Base-by-base conservation (phyloP, 176 grass and related monocot genomes). In the Oryza officinalis region DNA sequence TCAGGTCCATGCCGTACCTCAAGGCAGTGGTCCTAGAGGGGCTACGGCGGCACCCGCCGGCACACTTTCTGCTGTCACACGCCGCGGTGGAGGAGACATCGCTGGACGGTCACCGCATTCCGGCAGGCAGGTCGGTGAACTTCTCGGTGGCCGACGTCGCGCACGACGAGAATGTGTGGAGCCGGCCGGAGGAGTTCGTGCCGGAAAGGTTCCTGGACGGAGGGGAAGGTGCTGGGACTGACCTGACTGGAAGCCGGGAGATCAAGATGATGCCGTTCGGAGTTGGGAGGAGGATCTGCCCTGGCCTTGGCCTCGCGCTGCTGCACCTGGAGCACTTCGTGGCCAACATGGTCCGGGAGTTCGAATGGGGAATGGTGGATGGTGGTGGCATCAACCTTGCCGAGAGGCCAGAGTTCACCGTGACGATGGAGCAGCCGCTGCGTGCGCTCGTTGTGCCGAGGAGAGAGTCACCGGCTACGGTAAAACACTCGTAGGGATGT, bases 211-310 rank as follows among this genome's bases (percentile, higher is more conserved):
- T 83, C 57, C 1, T 91, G 18, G 15, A 28, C 1, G 76, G 70
- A 3, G 85, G 89, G 27, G 74, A 75, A 12, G 85, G 80, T 47
- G 69, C 15, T 11, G 69, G 85, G 71, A 66, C 82, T 31, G 88
- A 86, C 35, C 65, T 89, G 1, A 85, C 83, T 3, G 65, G 83
- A 2, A 89, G 52, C 52, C 15, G 77, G 20, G 78, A 86, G 83
- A 86, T 89, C 78, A 81, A 28, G 66, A 86, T 89, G 82, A 86
- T 83, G 88, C 57, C 74, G 20, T 91, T 91, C 54, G 84, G 81
- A 9, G 85, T 32, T 11, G 85, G 85, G 13, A 79, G 80, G 75
- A 84, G 80, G 79, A 75, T 87, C 4, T 91, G 89, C 65, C 80
- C 75, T 11, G 65, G 85, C 4, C 30, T 87, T 13, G 72, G 50